Base-by-base conservation (phyloP, 2,329 filamentous ascomycete species). In the Dothiorella sarmentorum region DNA sequence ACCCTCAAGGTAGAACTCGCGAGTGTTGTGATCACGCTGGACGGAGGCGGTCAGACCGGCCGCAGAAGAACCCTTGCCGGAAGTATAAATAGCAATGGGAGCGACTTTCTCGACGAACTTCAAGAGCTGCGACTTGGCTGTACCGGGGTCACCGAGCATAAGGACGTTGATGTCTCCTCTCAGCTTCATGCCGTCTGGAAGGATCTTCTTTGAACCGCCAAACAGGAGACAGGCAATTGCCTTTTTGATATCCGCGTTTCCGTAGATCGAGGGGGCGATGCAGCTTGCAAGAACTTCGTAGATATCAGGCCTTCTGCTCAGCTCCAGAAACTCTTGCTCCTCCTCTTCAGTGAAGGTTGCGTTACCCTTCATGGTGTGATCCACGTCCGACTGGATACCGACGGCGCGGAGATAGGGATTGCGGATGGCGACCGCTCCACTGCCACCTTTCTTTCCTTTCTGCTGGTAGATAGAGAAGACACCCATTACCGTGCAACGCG, bases 51-150 rank as follows among this genome's bases (percentile, higher is more conserved):
- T 99, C 66, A 99, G 82, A 91, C 94, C 94, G 61, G 99, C 94
- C 51, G 94, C 94, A 70, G 90, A 96, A 65, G 94, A 94, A 75
- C 94, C 94, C 75, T 99, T 94, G 69, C 94, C 94, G 1, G 94
- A 99, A 3, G 94, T 94, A 72, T 99, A 99, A 29, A 99, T 94
- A 18, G 94, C 94, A 61, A 94, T 86, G 69, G 97, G 94, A 0
- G 94, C 94, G 4, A 93, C 97, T 80, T 96, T 96, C 75, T 99
- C 94, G 11, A 96, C 89, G 70, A 96, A 99, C 74, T 99, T 99
- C 62, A 99, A 83, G 13, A 97, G 86, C 73, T 99, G 94, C 0
- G 94, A 99, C 74, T 99, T 99, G 67, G 94, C 94, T 1, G 94
- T 99, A 79, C 94, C 94, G 0, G 94, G 94, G 68, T 99, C 94